Percentiles rank a stretch among this genome's conserved stretches.
These are phyloP conservation scores for Trichoderma erinaceum DNA, from an alignment of 495 filamentous ascomycete genomes.

Conservation along the genomic window DNA sequence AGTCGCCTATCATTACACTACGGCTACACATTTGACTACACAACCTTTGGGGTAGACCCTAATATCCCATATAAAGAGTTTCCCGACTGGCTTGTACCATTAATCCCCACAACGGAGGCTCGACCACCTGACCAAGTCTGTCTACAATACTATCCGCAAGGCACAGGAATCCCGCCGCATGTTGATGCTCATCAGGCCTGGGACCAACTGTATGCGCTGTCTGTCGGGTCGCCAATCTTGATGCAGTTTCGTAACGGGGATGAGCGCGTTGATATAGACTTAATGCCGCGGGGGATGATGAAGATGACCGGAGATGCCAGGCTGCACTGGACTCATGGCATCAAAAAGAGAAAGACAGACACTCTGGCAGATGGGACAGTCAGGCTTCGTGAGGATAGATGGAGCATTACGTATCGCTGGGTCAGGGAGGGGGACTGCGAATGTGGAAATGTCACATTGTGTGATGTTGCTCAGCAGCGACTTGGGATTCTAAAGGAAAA, in stretches of 20 bases:
- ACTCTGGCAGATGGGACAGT: constrained; percentile 21
- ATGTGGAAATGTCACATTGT: constrained; percentile 21
- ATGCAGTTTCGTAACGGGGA: constrained; percentile 21
- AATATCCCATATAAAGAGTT: constrained; percentile 22
- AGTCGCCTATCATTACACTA: constrained; percentile 22
- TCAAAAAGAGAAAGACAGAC: constrained; percentile 25
- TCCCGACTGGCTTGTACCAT: constrained; percentile 20
- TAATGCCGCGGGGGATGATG: constrained; percentile 23
- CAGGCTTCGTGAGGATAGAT: constrained; percentile 18
- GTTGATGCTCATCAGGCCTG: constrained; percentile 23
- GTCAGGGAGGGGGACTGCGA: constrained; percentile 21
- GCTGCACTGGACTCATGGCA: constrained; percentile 24
- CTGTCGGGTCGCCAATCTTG: constrained; percentile 18
- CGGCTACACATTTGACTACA: constrained; percentile 26
- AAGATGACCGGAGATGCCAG: constrained; percentile 23
- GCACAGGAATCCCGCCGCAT: constrained; percentile 24
- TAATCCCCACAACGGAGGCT: constrained; percentile 19
- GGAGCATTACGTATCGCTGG: constrained; percentile 26
- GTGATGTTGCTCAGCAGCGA: constrained; percentile 23
- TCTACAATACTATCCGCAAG: constrained; percentile 23
- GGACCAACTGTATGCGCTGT: constrained; percentile 23
- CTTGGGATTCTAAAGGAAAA: constrained; percentile 20
- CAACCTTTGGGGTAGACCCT: constrained; percentile 23
- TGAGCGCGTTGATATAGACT: constrained; percentile 20
- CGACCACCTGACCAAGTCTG: constrained; percentile 23